A percentile compares a stretch with the other conserved stretches of the same genome.
Conservation (phyloP, 768 basidiomycete species). For the Russula foetens region DNA sequence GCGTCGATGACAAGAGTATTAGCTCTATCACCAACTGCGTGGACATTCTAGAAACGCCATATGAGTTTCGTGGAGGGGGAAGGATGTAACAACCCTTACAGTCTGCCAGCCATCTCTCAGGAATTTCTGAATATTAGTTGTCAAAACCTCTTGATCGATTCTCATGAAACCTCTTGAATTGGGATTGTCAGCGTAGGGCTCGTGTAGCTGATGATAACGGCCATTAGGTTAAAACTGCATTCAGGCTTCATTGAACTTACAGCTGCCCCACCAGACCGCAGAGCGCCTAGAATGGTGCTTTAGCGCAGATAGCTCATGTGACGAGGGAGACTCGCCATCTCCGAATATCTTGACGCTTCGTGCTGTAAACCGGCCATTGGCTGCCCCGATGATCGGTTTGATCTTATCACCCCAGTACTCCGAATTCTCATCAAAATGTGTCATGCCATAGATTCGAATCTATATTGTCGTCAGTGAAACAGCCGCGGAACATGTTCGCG, state of each 20-base stretch:
- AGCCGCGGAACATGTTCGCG: neutral
- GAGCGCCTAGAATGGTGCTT: slow-evolving; percentile 47
- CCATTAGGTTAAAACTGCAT: slow-evolving; percentile 1
- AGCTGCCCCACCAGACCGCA: slow-evolving; percentile 87
- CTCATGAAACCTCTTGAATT: slow-evolving; percentile 73
- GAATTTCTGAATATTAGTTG: slow-evolving; percentile 57
- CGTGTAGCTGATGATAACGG: slow-evolving; percentile 50
- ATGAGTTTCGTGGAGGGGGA: neutral
- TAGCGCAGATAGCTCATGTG: neutral
- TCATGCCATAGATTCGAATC: slow-evolving; percentile 77
- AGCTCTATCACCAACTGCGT: slow-evolving; percentile 82
- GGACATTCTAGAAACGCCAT: slow-evolving; percentile 55
- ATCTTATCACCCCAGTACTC: slow-evolving; percentile 69
- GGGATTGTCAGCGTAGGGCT: slow-evolving; percentile 77
- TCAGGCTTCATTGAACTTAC: slow-evolving; percentile 31
- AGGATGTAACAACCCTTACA: slow-evolving; percentile 37
- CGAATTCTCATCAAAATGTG: slow-evolving; percentile 54
- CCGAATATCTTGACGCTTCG: slow-evolving; percentile 78
- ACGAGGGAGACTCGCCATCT: slow-evolving; percentile 38
- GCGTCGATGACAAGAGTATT: slow-evolving; percentile 78
- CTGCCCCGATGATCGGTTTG: slow-evolving; percentile 44
- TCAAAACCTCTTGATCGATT: slow-evolving; percentile 50
- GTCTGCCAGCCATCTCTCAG: slow-evolving; percentile 86
- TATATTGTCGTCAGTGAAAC: slow-evolving; percentile 23
- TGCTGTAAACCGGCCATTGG: slow-evolving; percentile 56